Conservation (phyloP, 768 basidiomycete genomes). For the Fomitopsis serialis region DNA sequence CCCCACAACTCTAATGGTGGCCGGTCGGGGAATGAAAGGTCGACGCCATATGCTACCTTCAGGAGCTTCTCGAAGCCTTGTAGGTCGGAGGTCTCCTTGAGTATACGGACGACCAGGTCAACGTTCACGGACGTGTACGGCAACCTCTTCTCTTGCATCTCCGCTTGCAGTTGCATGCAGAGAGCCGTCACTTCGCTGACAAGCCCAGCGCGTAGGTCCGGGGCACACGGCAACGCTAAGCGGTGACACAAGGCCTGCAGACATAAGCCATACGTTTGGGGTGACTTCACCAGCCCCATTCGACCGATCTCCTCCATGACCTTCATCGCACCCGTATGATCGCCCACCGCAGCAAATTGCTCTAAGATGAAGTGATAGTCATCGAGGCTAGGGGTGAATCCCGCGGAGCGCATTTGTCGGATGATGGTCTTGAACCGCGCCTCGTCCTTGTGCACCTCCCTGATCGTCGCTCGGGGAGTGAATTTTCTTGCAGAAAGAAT, state of each 20-base stretch:
- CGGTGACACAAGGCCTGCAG: slow-evolving; percentile 71
- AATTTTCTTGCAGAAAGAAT: slow-evolving; percentile 25
- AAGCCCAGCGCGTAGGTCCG: slow-evolving; percentile 28
- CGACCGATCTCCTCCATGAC: slow-evolving; percentile 56
- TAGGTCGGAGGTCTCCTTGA: slow-evolving; percentile 58
- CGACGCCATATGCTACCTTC: slow-evolving; percentile 70
- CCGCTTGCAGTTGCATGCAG: slow-evolving; percentile 45
- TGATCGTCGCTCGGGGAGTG: slow-evolving; percentile 25
- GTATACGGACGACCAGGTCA: slow-evolving; percentile 62
- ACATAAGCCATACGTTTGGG: slow-evolving; percentile 56
- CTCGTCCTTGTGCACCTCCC: slow-evolving; percentile 48
- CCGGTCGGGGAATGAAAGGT: slow-evolving; percentile 69
- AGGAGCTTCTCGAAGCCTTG: slow-evolving; percentile 54
- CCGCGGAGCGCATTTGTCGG: slow-evolving; percentile 58
- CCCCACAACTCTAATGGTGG: slow-evolving; percentile 44
- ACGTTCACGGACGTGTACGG: slow-evolving; percentile 54
- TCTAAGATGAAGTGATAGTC: slow-evolving; percentile 75
- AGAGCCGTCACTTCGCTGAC: slow-evolving; percentile 40
- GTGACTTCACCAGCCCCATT: slow-evolving; percentile 39
- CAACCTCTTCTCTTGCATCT: slow-evolving; percentile 48
- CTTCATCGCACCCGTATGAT: slow-evolving; percentile 51
- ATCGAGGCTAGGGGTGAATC: slow-evolving; percentile 38
- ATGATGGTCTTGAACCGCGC: slow-evolving; percentile 62
- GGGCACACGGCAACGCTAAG: slow-evolving; percentile 51
- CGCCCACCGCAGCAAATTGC: slow-evolving; percentile 74